These are phyloP conservation scores for Trametes polyzona DNA, from an alignment of 1,284 basidiomycete genomes.

Conservation along the genomic window DNA sequence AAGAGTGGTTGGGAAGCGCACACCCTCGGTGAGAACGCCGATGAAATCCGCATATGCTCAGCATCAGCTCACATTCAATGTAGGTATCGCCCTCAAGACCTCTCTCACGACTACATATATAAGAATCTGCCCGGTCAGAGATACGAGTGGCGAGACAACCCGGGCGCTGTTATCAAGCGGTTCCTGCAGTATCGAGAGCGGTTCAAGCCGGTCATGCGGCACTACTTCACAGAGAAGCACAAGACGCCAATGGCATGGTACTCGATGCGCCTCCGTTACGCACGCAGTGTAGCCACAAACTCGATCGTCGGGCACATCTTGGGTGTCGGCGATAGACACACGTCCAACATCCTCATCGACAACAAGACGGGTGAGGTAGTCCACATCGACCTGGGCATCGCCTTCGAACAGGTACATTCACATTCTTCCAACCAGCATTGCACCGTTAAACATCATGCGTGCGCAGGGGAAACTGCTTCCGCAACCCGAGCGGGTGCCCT, in stretches of 20 bases:
- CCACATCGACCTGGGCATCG: slow-evolving; percentile 95
- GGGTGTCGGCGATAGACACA: slow-evolving; percentile 93
- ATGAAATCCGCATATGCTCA: slow-evolving; percentile 28
- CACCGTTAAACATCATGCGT: not conserved
- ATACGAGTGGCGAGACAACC: slow-evolving; percentile 28
- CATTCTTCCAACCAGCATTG: not conserved
- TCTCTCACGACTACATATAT: slow-evolving; percentile 31
- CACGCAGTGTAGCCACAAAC: slow-evolving; percentile 89
- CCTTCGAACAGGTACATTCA: slow-evolving; percentile 85
- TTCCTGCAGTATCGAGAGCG: slow-evolving; percentile 59
- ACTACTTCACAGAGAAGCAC: slow-evolving; percentile 91
- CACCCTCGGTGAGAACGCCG: slow-evolving; percentile 75
- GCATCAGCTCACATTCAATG: not conserved
- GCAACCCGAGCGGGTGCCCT: slow-evolving; percentile 91
- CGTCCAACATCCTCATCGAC: slow-evolving; percentile 92
- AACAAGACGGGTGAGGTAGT: slow-evolving; percentile 85
- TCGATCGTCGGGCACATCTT: slow-evolving; percentile 95
- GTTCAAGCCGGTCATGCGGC: slow-evolving; percentile 90
- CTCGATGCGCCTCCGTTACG: slow-evolving; percentile 89
- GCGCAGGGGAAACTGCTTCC: slow-evolving; percentile 79
- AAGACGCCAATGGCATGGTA: slow-evolving; percentile 93
- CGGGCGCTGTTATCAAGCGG: slow-evolving; percentile 44
- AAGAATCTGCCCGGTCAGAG: slow-evolving; percentile 27
- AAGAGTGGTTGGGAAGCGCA: slow-evolving; percentile 60
- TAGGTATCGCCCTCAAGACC: slow-evolving; percentile 48